Percentiles rank a stretch among this genome's conserved stretches.
phyloP scores from a whole-genome alignment of 768 basidiomycete species.

The Pleurotus salmoneostramineus region DNA sequence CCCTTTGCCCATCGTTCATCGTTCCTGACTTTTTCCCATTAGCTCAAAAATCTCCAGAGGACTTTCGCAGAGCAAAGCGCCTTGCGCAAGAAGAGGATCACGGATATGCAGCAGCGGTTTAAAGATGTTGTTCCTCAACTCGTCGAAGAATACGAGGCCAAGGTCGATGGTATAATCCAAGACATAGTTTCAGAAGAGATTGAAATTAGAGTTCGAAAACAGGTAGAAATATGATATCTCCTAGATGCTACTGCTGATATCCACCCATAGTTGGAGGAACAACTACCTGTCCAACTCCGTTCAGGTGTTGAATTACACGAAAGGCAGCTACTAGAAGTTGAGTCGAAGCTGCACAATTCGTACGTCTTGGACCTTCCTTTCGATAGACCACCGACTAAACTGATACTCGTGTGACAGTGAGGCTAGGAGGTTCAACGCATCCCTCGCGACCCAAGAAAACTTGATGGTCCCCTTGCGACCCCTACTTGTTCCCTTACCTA shows the following conservation, averaged over 20 bases:
- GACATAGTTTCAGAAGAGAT: slow-evolving; percentile 32
- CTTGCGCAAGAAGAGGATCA: slow-evolving; percentile 33
- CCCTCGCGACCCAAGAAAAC: slow-evolving; percentile 27
- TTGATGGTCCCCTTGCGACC: slow-evolving; percentile 42
- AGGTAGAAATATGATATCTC: slow-evolving; percentile 25
- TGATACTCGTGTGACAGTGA: slow-evolving; percentile 27
- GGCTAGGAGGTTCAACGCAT: slow-evolving; percentile 39
- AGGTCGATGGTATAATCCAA: slow-evolving; percentile 29
- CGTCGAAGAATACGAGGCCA: slow-evolving; percentile 31
- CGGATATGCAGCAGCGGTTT: slow-evolving; percentile 28
- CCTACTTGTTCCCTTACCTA: slow-evolving; percentile 46
- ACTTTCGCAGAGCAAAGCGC: slow-evolving; percentile 34
- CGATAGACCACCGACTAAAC: not conserved
- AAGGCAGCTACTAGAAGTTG: slow-evolving; percentile 38
- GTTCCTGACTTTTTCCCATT: slow-evolving; percentile 6
- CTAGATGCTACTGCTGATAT: not conserved
- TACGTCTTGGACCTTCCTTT: slow-evolving; percentile 21
- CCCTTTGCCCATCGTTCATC: not conserved
- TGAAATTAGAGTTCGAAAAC: slow-evolving; percentile 34
- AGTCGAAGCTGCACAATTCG: slow-evolving; percentile 43
- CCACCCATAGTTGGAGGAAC: slow-evolving; percentile 30
- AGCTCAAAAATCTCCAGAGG: slow-evolving; percentile 37
- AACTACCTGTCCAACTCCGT: slow-evolving; percentile 39
- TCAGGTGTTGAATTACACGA: slow-evolving; percentile 36
- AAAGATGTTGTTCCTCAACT: slow-evolving; percentile 36